A percentile compares a stretch with the other conserved stretches of the same genome.
phyloP scores from a whole-genome alignment of 805 yeast species.

The Candida mattraensis region DNA sequence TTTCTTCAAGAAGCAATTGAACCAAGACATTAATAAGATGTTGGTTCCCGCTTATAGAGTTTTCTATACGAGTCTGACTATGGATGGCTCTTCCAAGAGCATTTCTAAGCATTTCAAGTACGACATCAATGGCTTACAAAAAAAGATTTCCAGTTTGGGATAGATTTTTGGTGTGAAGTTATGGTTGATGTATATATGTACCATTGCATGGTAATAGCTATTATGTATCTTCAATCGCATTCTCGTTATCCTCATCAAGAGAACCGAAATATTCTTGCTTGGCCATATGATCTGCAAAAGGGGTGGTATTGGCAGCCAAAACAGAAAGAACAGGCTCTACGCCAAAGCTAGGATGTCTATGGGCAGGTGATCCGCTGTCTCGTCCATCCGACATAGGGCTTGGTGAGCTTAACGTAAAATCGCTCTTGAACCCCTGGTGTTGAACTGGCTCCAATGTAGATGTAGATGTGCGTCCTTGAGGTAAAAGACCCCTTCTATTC shows the following conservation, averaged over 20 bases:
- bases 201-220: no score
- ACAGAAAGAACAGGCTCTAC: constrained; percentile 27
- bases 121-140: constrained; percentile 42
- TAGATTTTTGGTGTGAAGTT: constrained; percentile 1
- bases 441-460: background rate
- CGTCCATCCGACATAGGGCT: no score
- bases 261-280: constrained; percentile 6
- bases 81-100: constrained; percentile 71
- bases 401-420: no score
- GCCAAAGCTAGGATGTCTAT: constrained; percentile 27
- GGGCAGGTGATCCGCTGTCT: background rate
- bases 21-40: constrained; percentile 74
- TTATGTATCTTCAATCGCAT: constrained; percentile 11
- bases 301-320: constrained; percentile 10
- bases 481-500: constrained; percentile 2
- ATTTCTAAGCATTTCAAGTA: constrained; percentile 69
- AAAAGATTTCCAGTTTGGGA: constrained; percentile 32
- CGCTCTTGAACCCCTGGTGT: no score
- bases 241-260: constrained; percentile 10
- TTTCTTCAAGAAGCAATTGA: constrained; percentile 56
- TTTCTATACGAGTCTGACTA: constrained; percentile 73
- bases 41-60: constrained; percentile 76
- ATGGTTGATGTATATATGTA: background rate
- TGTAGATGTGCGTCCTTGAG: background rate
- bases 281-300: background rate